A percentile compares a stretch with the other conserved stretches of the same genome.
Evolutionary conservation across 1,284 basidiomycete genomes (phyloP).

Genomic region (Ustilago trichophora): DNA sequence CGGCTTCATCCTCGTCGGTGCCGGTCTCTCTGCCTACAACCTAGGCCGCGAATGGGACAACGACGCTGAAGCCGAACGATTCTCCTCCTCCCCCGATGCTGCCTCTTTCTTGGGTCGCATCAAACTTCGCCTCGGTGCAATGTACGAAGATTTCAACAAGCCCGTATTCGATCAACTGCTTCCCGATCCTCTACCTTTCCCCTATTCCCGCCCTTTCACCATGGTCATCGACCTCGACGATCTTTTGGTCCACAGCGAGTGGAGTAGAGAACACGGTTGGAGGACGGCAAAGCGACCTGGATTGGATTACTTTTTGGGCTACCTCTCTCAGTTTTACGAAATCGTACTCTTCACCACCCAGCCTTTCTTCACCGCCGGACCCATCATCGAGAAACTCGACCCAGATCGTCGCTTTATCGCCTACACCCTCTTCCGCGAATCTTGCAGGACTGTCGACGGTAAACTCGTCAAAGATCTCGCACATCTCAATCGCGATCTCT

Average conservation of each 20-base stretch:
- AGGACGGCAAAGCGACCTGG: constrained; percentile 78
- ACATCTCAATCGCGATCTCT: constrained; percentile 90
- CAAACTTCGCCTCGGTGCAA: constrained; percentile 43
- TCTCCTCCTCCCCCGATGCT: constrained; percentile 27
- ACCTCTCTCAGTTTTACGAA: constrained; percentile 97
- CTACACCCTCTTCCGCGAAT: constrained; percentile 89
- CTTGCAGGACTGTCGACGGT: constrained; percentile 56
- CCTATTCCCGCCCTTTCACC: constrained; percentile 89
- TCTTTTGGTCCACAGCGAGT: constrained; percentile 86
- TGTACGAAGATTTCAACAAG: constrained; percentile 57
- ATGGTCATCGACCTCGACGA: constrained; percentile 91
- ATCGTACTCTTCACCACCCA: constrained; percentile 95
- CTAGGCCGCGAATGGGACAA: constrained; percentile 65
- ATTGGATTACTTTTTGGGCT: constrained; percentile 95
- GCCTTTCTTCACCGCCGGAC: constrained; percentile 84
- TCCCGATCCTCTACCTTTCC: constrained; percentile 83
- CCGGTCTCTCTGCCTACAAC: constrained; percentile 51
- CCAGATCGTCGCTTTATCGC: constrained; percentile 88
- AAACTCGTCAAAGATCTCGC: constrained; percentile 78
- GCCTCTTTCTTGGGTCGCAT: constrained; percentile 57
- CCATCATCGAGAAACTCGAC: constrained; percentile 91
- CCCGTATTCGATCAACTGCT: constrained; percentile 91
- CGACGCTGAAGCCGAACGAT: constrained; percentile 58
- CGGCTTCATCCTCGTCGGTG: constrained; percentile 41
- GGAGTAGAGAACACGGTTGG: constrained; percentile 71